These are phyloP conservation scores for Boletellus sp. DNA, from an alignment of 768 basidiomycete species.

Conservation along the genomic window DNA sequence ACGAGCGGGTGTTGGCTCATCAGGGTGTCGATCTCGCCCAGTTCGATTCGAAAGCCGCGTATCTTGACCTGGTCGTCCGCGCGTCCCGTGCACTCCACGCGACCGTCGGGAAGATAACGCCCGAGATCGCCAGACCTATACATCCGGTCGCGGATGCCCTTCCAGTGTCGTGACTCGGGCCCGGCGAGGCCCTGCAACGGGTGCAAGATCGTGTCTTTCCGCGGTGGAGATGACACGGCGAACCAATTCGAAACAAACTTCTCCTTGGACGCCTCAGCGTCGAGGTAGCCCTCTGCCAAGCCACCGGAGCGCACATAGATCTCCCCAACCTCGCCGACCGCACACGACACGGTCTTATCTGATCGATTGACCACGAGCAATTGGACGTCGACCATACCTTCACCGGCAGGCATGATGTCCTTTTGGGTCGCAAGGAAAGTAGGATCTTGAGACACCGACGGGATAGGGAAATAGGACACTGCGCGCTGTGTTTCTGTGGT, in stretches of 20 bases:
- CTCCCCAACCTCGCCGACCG: conserved; percentile 95
- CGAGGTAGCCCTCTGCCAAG: conserved; percentile 91
- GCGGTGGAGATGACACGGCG: conserved; percentile 39
- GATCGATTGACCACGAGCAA: conserved; percentile 91
- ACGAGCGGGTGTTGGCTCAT: conserved; percentile 90
- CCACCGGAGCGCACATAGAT: conserved; percentile 98
- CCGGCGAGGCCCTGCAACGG: conserved; percentile 55
- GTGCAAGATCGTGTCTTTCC: conserved; percentile 70
- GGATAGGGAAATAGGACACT: conserved; percentile 94
- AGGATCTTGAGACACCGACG: conserved; percentile 74
- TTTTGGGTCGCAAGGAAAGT: conserved; percentile 93
- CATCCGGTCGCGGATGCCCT: conserved; percentile 94
- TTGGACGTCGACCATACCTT: conserved; percentile 97
- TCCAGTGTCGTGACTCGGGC: conserved; percentile 82
- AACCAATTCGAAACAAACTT: conserved; percentile 99
- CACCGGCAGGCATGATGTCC: conserved; percentile 96
- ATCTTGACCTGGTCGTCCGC: conserved; percentile 99
- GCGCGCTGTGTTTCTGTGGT: conserved; percentile 99
- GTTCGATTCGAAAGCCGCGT: conserved; percentile 96
- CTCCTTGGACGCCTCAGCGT: conserved; percentile 73
- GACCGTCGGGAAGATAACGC: conserved; percentile 86
- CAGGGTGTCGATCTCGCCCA: conserved; percentile 97
- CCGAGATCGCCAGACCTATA: conserved; percentile 97
- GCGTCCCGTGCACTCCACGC: conserved; percentile 94
- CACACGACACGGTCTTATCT: conserved; percentile 82